Base-by-base conservation (phyloP, 805 yeast species). In the Henningerozyma blattae region DNA sequence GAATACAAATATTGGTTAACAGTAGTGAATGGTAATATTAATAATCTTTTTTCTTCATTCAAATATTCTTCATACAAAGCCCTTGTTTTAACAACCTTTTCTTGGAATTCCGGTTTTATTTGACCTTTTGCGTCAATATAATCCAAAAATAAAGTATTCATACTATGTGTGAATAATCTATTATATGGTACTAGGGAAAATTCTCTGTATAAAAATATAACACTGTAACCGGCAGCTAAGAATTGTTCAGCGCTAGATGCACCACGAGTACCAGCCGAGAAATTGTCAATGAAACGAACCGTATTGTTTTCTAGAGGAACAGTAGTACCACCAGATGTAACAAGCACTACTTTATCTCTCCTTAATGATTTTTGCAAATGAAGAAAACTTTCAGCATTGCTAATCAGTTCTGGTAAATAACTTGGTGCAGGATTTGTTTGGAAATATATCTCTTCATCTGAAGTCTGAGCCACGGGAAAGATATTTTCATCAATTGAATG, bases 261-360 rank as follows among this genome's bases (percentile, higher is more conserved):
- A 36, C 98, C 99, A 57, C 99, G 72, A 0, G 96, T 91, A 17
- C 99, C 99, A 17, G 97, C 97, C 43, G 91, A 77, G 56, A 91
- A 91, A 52, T 91, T 91, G 58, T 91, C 99, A 48, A 91, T 86
- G 58, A 91, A 91, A 34, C 99, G 62, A 5, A 91, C 99, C 0
- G 98, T 91, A 52, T 91, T 91, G 58, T 86, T 87, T 50, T 91
- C 99, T 43, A 91, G 63, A 0, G 99, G 99, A 0, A 91, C 99
- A 0, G 96, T 89, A 1, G 98, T 91, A 16, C 99, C 99, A 17
- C 99, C 99, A 7, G 89, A 76, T 0, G 98, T 91, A 3, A 89
- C 94, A 30, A 89, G 61, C 0, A 75, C 97, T 12, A 89, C 70
- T 31, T 67, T 72, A 34, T 67, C 63, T 4, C 62, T 58, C 3